Evolutionary conservation across 805 yeast species (phyloP), one percentile per base, ranked within the genome.

Genomic region (Zygoascus bituminiphila): DNA sequence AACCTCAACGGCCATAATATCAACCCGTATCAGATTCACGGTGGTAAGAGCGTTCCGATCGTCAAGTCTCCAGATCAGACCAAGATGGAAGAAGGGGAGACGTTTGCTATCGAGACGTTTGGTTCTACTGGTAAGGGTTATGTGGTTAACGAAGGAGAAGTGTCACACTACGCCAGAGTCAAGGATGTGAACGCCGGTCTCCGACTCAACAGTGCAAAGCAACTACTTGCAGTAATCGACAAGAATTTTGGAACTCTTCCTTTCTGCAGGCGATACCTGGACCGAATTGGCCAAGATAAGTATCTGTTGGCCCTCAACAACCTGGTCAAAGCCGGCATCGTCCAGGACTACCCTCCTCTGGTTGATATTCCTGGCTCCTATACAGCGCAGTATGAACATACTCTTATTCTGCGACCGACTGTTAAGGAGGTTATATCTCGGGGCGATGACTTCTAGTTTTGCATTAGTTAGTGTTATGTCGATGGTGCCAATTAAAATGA

Each of bases 61-160:
- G 95, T 93, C 31, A 84, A 89, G 60, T 86, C 86, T 60, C 91
- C 88, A 6, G 98, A 93, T 64, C 77, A 77, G 66, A 93, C 98
- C 9, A 91, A 91, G 75, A 91, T 93, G 96, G 99, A 93, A 66
- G 99, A 93, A 71, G 96, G 96, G 54, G 98, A 93, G 67, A 82
- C 88, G 1, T 91, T 87, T 73, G 99, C 99, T 52, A 91, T 93
- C 62, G 99, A 93, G 70, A 93, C 99, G 2, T 93, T 93, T 62
- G 98, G 98, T 10, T 78, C 96, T 40, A 93, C 98, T 1, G 99
- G 99, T 53, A 78, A 84, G 51, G 99, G 98, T 33, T 83, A 82
- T 58, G 98, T 93, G 31, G 70, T 82, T 43, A 71, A 80, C 6
- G 83, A 80, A 52, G 98, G 98, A 42, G 98, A 93, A 68, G 84